Conservation (phyloP, 768 basidiomycete species). For the Termitomyces sp. region DNA sequence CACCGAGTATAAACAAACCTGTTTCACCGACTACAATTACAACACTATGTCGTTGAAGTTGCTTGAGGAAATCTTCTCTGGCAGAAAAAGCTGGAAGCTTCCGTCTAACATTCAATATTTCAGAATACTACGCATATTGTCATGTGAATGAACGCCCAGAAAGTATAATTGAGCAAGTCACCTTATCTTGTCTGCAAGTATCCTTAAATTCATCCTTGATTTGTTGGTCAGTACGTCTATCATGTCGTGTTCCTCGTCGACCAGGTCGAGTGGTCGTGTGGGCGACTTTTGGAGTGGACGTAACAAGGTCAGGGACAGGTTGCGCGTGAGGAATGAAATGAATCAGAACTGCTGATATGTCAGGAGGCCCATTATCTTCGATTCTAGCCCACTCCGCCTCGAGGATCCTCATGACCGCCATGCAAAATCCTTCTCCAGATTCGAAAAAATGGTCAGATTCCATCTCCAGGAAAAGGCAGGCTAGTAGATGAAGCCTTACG, state of each 20-base stretch:
- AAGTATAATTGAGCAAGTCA: conserved; percentile 6
- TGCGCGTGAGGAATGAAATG: conserved; percentile 43
- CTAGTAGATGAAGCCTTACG: conserved; percentile 77
- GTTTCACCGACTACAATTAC: conserved; percentile 90
- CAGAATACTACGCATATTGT: conserved; percentile 34
- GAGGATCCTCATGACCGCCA: conserved; percentile 63
- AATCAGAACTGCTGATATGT: conserved; percentile 61
- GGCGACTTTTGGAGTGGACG: conserved; percentile 1
- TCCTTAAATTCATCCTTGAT: conserved; percentile 50
- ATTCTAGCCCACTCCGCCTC: conserved; percentile 67
- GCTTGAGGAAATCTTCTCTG: conserved; percentile 54
- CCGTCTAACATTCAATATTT: conserved; percentile 50
- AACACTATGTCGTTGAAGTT: conserved; percentile 55
- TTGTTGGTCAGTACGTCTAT: conserved; percentile 40
- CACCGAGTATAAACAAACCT: conserved; percentile 32
- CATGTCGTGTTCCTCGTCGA: conserved; percentile 23
- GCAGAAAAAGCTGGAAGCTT: conserved; percentile 75
- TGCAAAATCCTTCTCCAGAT: conserved; percentile 66
- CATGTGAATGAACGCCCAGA: neutral
- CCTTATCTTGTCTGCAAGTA: conserved; percentile 35
- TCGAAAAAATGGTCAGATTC: conserved; percentile 51
- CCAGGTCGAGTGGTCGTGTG: neutral
- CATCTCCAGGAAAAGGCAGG: conserved; percentile 54
- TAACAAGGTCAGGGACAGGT: conserved; percentile 3
- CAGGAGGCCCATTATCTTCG: conserved; percentile 70